Evolutionary conservation across 83 land plant genomes (phyloP).

Genomic region (Isoetes engelmannii): DNA sequence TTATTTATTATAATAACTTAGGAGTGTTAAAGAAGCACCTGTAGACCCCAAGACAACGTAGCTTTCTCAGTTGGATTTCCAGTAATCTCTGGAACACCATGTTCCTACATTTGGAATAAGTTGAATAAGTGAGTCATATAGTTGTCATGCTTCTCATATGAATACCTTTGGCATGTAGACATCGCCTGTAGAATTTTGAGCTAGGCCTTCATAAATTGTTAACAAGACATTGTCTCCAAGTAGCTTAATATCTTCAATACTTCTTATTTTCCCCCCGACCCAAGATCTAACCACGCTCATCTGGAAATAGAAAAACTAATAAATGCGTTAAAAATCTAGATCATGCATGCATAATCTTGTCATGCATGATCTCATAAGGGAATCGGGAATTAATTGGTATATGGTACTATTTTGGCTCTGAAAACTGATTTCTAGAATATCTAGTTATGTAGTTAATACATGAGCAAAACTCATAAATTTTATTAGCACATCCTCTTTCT

Average conservation of each 20-base stretch:
- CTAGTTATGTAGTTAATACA: no score
- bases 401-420: no score
- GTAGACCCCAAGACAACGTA: conserved; percentile 44
- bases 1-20: not conserved
- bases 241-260: not conserved
- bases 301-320: no score
- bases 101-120: not conserved
- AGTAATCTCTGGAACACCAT: conserved; percentile 21
- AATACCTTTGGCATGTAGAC: conserved; percentile 20
- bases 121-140: not conserved
- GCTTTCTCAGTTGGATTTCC: conserved; percentile 59
- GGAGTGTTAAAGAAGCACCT: not conserved
- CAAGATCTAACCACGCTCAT: not conserved
- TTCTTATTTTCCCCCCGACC: conserved; percentile 6
- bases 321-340: no score
- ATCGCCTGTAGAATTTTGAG: conserved; percentile 41
- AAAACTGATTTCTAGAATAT: no score
- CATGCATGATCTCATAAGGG: no score
- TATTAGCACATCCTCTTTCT: no score
- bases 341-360: no score
- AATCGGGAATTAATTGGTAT: no score
- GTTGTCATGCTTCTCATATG: not conserved
- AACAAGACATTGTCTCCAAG: conserved; percentile 4
- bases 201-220: conserved; percentile 34
- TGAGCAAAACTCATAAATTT: no score